Percentiles rank a stretch among this genome's conserved stretches.
phyloP scores from a whole-genome alignment of 129 eudicot genomes.

The Apium graveolens region DNA sequence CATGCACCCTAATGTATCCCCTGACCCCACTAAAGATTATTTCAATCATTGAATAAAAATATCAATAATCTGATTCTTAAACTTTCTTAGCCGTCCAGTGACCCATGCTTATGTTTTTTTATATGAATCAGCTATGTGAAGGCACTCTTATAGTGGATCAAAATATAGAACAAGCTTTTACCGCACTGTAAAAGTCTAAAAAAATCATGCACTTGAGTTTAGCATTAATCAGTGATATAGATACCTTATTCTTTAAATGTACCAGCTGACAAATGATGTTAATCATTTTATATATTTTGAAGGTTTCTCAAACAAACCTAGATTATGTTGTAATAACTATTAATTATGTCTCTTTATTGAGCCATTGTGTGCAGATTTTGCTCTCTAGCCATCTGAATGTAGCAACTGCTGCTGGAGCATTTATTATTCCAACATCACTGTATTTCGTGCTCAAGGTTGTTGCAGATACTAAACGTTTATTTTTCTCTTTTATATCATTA shows the following conservation, averaged over 20 bases:
- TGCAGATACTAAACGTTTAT: not conserved
- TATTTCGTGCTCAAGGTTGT: constrained; percentile 72
- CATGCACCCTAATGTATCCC: not conserved
- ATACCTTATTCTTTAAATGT: not conserved
- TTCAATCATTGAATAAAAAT: not conserved
- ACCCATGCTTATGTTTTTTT: not conserved
- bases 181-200: not conserved
- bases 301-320: not conserved
- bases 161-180: not conserved
- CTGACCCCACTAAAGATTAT: not conserved
- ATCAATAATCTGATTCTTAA: not conserved
- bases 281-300: not conserved
- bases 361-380: constrained; percentile 56
- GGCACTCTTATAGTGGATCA: not conserved
- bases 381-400: constrained; percentile 55
- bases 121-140: not conserved
- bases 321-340: not conserved
- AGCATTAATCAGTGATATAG: not conserved
- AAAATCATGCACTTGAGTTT: not conserved
- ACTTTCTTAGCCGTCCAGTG: not conserved
- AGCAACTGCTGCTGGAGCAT: constrained; percentile 82
- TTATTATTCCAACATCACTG: constrained; percentile 66
- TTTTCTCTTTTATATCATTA: not conserved
- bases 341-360: not conserved
- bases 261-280: not conserved